Base-by-base conservation (phyloP, 2,329 filamentous ascomycete species). In the Pseudophaeomoniella oleicola region DNA sequence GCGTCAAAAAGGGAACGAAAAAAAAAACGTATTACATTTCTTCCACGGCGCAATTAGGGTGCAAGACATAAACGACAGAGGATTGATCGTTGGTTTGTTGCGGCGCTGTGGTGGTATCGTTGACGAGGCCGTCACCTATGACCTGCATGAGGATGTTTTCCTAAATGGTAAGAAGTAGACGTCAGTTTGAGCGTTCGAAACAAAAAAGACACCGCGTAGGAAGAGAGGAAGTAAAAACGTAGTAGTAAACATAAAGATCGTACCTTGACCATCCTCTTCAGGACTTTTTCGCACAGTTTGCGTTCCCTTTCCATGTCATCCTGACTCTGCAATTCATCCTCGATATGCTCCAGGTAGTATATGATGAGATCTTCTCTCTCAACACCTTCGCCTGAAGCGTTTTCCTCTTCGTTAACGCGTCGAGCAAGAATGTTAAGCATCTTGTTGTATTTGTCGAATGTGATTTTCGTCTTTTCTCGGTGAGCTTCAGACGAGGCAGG, bases 181-280 rank as follows among this genome's bases (percentile, higher is more conserved):
- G n/a, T n/a, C n/a, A n/a, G n/a, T n/a, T n/a, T n/a, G n/a, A n/a
- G n/a, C n/a, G n/a, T n/a, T n/a, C n/a, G n/a, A n/a, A n/a, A n/a
- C n/a, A n/a, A n/a, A n/a, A 18, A 31, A 38, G 14, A n/a, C 35
- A 18, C 18, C 19, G 13, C 39, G 32, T 19, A 27, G 16, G 19
- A 10, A 39, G 29, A 32, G 35, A 37, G 18, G 18, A 39, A 36
- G 2, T 18, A 3, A 30, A n/a, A n/a, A n/a, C 11, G 39, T 18
- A 30, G 16, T 32, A 17, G 31, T 29, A 19, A 19, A 44, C 14
- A 38, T 32, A 43, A n/a, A n/a, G n/a, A n/a, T 62, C 74, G 52
- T 66, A 90, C 86, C 78, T 90, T 94, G 53, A 94, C 81, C 80
- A 96, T 92, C 59, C 84, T 80, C 70, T 83, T 93, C 47, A 98